These are phyloP conservation scores for Ganoderma leucocontextum DNA, from an alignment of 1,284 basidiomycete species.

Conservation along the genomic window DNA sequence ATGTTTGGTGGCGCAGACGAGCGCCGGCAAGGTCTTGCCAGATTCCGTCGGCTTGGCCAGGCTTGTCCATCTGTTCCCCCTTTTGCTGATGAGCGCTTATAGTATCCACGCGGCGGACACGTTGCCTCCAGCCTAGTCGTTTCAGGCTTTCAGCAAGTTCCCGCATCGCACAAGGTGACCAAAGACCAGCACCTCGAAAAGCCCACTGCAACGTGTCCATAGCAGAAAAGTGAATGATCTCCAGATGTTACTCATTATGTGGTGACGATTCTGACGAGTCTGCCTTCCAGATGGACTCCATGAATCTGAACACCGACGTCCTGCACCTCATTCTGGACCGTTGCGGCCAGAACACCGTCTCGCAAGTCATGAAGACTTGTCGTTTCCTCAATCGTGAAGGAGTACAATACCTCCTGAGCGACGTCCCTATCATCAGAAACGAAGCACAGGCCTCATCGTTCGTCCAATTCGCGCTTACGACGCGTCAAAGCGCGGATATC, in stretches of 20 bases:
- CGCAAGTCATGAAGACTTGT: background rate
- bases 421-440: background rate
- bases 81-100: too few species aligned
- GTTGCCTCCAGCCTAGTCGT: background rate
- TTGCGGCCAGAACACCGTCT: background rate
- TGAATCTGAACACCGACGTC: slow-evolving; percentile 1
- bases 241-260: background rate
- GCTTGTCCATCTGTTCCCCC: too few species aligned
- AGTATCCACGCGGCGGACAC: background rate
- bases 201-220: background rate
- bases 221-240: background rate
- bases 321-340: slow-evolving; percentile 1
- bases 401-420: background rate
- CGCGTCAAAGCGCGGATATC: background rate
- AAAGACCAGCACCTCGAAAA: background rate
- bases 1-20: too few species aligned
- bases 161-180: background rate
- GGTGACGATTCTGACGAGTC: background rate
- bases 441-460: background rate
- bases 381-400: background rate
- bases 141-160: background rate
- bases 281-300: background rate
- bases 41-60: too few species aligned
- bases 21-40: too few species aligned
- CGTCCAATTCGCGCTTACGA: background rate